These are phyloP conservation scores for Claviceps maximensis DNA, from an alignment of 2,329 filamentous ascomycete species.

Conservation along the genomic window DNA sequence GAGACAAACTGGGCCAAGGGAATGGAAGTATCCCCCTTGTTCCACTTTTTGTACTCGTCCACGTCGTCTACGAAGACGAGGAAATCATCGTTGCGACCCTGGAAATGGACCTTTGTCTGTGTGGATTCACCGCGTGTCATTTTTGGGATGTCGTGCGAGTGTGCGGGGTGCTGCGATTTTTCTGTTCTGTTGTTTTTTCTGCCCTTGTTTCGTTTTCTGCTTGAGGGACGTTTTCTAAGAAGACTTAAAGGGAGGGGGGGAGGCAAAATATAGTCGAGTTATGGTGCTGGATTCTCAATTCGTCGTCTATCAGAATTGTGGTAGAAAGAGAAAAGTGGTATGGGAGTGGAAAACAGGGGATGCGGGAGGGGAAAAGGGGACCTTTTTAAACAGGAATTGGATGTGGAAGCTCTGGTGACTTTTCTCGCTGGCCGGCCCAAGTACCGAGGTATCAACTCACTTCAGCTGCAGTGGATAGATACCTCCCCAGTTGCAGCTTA, in stretches of 20 bases:
- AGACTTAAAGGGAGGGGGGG: neutral
- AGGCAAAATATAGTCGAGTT: neutral
- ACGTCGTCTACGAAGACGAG: conserved; percentile 45
- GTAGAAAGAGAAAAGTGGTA: neutral
- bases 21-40: conserved; percentile 54
- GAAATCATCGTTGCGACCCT: conserved; percentile 52
- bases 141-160: conserved; percentile 12
- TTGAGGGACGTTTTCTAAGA: no score
- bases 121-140: conserved; percentile 62
- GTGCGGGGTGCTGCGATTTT: neutral
- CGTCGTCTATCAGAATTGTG: neutral
- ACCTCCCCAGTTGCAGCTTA: neutral
- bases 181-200: neutral
- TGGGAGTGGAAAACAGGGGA: neutral
- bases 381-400: neutral
- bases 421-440: neutral
- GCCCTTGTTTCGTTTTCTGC: neutral
- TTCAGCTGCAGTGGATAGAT: neutral
- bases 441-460: neutral
- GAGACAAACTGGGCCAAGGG: conserved; percentile 77
- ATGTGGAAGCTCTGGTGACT: neutral
- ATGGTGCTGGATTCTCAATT: neutral
- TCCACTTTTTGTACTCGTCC: conserved; percentile 66
- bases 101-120: conserved; percentile 73
- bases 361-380: neutral